phyloP scores from a whole-genome alignment of 1,284 basidiomycete genomes.

The Singerocomus rubriflavus region DNA sequence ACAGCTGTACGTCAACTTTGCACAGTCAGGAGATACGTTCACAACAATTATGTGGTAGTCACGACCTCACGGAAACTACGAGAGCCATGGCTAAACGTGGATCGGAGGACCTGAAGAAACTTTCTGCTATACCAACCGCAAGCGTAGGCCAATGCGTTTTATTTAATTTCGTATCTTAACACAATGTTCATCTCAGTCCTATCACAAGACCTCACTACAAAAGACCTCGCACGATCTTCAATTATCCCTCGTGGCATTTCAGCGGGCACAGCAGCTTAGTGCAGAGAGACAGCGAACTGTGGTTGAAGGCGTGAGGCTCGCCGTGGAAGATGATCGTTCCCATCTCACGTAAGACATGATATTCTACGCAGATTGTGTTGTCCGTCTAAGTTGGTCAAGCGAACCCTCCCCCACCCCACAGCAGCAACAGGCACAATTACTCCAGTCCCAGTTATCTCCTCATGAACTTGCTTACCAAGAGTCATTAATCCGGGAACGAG shows the following conservation, averaged over 20 bases:
- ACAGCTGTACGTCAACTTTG: conserved; percentile 58
- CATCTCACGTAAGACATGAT: conserved; percentile 30
- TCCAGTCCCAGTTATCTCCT: conserved; percentile 75
- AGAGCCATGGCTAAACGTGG: conserved; percentile 92
- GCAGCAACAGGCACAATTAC: conserved; percentile 67
- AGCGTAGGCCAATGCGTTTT: conserved; percentile 45
- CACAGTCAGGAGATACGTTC: background rate
- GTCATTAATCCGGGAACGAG: conserved; percentile 92
- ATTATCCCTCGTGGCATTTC: conserved; percentile 85
- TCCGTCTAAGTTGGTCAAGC: conserved; percentile 30
- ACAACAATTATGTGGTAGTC: conserved; percentile 38
- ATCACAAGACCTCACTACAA: conserved; percentile 74
- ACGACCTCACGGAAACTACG: conserved; percentile 92
- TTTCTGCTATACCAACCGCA: conserved; percentile 65
- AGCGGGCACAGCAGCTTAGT: conserved; percentile 86
- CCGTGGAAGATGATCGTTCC: conserved; percentile 64
- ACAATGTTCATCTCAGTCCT: conserved; percentile 46
- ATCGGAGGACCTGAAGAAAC: conserved; percentile 87
- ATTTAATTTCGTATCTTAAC: background rate
- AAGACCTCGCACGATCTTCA: conserved; percentile 95
- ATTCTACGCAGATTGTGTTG: background rate
- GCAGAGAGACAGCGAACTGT: conserved; percentile 84
- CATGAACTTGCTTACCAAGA: conserved; percentile 97
- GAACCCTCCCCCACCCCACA: conserved; percentile 40
- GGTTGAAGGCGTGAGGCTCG: conserved; percentile 76